phyloP scores from a whole-genome alignment of 106 monocot species.

The Hemerocallis citrina region DNA sequence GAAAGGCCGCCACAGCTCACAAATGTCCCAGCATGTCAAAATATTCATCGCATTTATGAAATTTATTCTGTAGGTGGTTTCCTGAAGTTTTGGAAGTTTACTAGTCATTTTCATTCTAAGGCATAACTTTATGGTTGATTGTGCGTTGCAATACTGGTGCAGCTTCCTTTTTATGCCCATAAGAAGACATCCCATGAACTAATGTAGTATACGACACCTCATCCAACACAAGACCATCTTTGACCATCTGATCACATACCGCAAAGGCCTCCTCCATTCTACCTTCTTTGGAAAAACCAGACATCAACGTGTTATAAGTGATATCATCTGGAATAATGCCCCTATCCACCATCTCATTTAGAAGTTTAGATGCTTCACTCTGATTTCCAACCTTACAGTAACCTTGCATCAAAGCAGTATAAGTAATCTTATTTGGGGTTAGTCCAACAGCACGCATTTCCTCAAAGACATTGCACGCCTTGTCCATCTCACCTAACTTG shows the following conservation, averaged over 20 bases:
- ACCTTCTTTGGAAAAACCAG: slow-evolving; percentile 54
- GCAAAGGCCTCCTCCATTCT: slow-evolving; percentile 41
- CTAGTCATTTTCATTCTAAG: slow-evolving; percentile 2
- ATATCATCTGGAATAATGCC: slow-evolving; percentile 58
- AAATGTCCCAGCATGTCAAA: neutral
- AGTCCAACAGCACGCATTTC: slow-evolving; percentile 50
- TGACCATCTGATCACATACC: slow-evolving; percentile 33
- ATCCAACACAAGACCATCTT: slow-evolving; percentile 37
- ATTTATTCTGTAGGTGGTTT: neutral
- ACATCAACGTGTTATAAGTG: slow-evolving; percentile 62
- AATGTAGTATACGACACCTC: slow-evolving; percentile 39
- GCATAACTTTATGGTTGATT: neutral
- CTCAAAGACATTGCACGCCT: slow-evolving; percentile 42
- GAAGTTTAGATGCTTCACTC: slow-evolving; percentile 36
- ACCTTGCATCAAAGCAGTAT: slow-evolving; percentile 74
- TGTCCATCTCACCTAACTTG: slow-evolving; percentile 52
- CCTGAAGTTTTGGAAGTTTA: neutral
- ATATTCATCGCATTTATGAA: neutral
- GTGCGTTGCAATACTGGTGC: slow-evolving; percentile 9
- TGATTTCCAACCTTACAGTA: slow-evolving; percentile 43
- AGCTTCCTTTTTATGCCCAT: slow-evolving; percentile 22
- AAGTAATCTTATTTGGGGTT: slow-evolving; percentile 77
- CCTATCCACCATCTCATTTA: slow-evolving; percentile 55
- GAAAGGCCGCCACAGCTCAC: neutral
- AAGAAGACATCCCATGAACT: slow-evolving; percentile 36